Conservation (phyloP, 1,284 basidiomycete genomes). For the Trichosporon inkin region DNA sequence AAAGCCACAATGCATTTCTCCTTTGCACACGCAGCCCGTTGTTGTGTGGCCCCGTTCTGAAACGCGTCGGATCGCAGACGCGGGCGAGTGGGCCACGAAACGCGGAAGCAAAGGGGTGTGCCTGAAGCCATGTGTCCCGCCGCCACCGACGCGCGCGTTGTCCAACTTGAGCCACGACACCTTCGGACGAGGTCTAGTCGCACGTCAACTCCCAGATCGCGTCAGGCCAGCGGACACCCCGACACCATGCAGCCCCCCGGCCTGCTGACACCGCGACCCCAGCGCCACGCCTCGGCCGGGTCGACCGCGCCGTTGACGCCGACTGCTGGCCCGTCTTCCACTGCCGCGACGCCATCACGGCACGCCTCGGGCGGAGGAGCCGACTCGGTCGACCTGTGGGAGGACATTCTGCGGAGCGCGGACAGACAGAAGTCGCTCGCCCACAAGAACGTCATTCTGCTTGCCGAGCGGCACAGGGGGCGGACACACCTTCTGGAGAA, state of each 20-base stretch:
- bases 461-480: constrained; percentile 57
- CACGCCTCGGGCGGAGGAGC: not conserved
- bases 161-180: constrained; percentile 1
- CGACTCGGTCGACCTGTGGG: constrained; percentile 65
- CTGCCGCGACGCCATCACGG: not conserved
- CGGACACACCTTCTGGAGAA: constrained; percentile 25
- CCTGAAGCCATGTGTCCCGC: not conserved
- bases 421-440: constrained; percentile 65
- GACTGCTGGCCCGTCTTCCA: not conserved
- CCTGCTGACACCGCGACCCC: not conserved
- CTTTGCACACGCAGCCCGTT: not conserved
- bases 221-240: not conserved
- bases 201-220: not conserved
- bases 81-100: too few species aligned
- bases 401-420: constrained; percentile 81
- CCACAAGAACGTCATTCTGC: constrained; percentile 74
- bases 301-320: not conserved
- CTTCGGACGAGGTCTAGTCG: not conserved
- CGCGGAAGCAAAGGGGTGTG: constrained; percentile 1
- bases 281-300: not conserved
- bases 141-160: constrained; percentile 12
- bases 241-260: not conserved
- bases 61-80: not conserved
- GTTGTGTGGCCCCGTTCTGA: not conserved
- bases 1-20: constrained; percentile 4